phyloP scores from a whole-genome alignment of 2,329 filamentous ascomycete genomes.

The Xylariomycetidae sp. region DNA sequence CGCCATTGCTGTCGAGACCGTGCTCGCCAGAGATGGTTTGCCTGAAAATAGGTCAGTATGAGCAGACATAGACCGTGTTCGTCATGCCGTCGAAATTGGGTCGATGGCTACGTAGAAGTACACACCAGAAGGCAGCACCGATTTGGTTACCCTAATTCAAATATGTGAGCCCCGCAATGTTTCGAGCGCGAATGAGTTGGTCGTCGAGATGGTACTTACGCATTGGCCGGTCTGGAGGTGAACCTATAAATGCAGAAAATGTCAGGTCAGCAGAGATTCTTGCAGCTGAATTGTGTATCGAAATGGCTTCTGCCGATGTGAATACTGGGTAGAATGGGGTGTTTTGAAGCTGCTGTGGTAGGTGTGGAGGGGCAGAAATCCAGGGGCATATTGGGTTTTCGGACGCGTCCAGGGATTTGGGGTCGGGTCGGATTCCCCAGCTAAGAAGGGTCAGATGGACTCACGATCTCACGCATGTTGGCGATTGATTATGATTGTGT shows the following conservation, averaged over 20 bases:
- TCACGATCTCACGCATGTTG: slow-evolving; percentile 73
- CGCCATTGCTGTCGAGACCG: slow-evolving; percentile 93
- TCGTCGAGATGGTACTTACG: slow-evolving; percentile 55
- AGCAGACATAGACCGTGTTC: not conserved
- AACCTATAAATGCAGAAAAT: slow-evolving; percentile 61
- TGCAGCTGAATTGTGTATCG: not conserved
- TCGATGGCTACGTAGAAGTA: too few species aligned
- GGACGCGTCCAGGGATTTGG: slow-evolving; percentile 32
- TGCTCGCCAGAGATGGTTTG: slow-evolving; percentile 86
- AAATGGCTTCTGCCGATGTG: slow-evolving; percentile 26
- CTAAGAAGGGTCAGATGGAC: slow-evolving; percentile 30
- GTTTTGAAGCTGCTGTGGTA: slow-evolving; percentile 16
- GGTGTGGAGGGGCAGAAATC: slow-evolving; percentile 22
- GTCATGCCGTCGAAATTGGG: too few species aligned
- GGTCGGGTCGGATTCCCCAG: slow-evolving; percentile 1
- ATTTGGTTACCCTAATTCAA: slow-evolving; percentile 93
- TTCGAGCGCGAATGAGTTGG: slow-evolving; percentile 14
- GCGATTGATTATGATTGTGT: slow-evolving; percentile 26
- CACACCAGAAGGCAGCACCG: slow-evolving; percentile 98
- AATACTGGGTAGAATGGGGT: too few species aligned
- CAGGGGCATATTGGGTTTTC: slow-evolving; percentile 28
- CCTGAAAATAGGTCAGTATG: slow-evolving; percentile 36
- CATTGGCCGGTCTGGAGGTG: slow-evolving; percentile 99
- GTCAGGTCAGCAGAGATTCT: slow-evolving; percentile 46
- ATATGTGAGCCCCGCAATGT: slow-evolving; percentile 25